Evolutionary conservation across 1,139 yeast genomes (phyloP).

Genomic region (Candida sp.): DNA sequence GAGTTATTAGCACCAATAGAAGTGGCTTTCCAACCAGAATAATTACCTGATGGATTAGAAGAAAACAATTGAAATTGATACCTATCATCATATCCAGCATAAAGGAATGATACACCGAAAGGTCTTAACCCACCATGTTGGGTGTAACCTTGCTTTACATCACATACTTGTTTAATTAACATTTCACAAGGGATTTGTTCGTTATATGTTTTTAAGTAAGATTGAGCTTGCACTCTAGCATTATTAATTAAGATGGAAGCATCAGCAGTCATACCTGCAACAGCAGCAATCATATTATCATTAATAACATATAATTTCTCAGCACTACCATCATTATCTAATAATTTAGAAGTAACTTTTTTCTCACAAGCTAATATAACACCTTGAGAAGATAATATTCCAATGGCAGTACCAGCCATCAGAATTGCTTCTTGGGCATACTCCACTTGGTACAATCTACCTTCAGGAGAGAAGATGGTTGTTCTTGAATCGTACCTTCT

Average conservation of each 20-base stretch:
- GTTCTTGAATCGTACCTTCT: constrained; percentile 89
- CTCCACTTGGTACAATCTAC: constrained; percentile 93
- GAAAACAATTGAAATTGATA: constrained; percentile 91
- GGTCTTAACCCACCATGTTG: constrained; percentile 99
- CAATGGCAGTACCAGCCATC: constrained; percentile 98
- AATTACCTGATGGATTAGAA: constrained; percentile 96
- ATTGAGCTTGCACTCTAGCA: constrained; percentile 86
- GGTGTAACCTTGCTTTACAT: constrained; percentile 96
- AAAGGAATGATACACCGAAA: constrained; percentile 93
- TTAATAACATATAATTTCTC: constrained; percentile 88
- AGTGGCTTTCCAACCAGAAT: constrained; percentile 98
- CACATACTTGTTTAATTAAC: constrained; percentile 85
- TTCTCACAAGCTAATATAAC: constrained; percentile 96
- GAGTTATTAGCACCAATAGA: constrained; percentile 96
- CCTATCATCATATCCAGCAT: constrained; percentile 93
- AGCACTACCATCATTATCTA: constrained; percentile 91
- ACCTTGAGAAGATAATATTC: constrained; percentile 88
- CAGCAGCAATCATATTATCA: constrained; percentile 86
- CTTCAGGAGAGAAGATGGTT: constrained; percentile 98
- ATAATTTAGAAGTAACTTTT: constrained; percentile 85
- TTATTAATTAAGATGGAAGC: constrained; percentile 88
- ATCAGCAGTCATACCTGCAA: constrained; percentile 98
- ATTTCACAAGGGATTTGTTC: constrained; percentile 92
- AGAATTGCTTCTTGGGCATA: constrained; percentile 97
- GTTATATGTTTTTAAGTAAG: constrained; percentile 77